A percentile compares a stretch with the other conserved stretches of the same genome.
Evolutionary conservation across 2,329 filamentous ascomycete genomes (phyloP).

Genomic region (Hirsutella rhossiliensis): DNA sequence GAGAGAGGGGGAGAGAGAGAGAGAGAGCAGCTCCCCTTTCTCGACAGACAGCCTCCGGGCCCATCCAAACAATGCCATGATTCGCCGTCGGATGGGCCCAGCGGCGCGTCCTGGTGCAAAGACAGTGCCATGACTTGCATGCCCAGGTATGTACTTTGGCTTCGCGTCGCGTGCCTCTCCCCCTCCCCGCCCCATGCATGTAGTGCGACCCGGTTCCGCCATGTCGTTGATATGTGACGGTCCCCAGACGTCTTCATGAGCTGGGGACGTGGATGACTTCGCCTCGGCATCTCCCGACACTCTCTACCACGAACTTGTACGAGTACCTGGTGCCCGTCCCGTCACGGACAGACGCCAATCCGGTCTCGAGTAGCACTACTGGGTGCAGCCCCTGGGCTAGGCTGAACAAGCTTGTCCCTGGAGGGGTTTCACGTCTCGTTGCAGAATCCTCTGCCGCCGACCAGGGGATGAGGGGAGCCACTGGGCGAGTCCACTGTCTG

Average conservation of each 20-base stretch:
- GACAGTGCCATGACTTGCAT: neutral
- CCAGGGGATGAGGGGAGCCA: too few relatives aligned
- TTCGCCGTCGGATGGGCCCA: too few relatives aligned
- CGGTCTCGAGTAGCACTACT: constrained; percentile 8
- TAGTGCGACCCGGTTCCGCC: neutral
- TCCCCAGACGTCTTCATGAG: neutral
- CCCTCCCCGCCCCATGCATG: neutral
- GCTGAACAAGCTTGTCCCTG: constrained; percentile 3
- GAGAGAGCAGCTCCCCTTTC: too few relatives aligned
- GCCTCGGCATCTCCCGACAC: constrained; percentile 6
- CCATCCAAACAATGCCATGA: too few relatives aligned
- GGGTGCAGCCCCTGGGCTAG: constrained; percentile 5
- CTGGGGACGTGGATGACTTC: constrained; percentile 1
- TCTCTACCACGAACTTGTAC: neutral
- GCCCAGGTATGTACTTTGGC: neutral
- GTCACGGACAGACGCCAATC: constrained; percentile 5
- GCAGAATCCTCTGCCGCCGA: constrained; percentile 4
- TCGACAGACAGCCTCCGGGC: too few relatives aligned
- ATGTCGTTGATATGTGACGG: neutral
- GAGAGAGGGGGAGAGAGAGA: too few relatives aligned
- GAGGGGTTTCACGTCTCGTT: constrained; percentile 9
- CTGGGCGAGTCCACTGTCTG: too few relatives aligned
- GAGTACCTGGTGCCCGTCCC: neutral
- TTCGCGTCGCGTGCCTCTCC: neutral
- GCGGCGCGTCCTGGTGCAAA: neutral